Evolutionary conservation across 2,329 filamentous ascomycete species (phyloP), one percentile per base, ranked within the genome.

Genomic region (Aspergillus sp.): DNA sequence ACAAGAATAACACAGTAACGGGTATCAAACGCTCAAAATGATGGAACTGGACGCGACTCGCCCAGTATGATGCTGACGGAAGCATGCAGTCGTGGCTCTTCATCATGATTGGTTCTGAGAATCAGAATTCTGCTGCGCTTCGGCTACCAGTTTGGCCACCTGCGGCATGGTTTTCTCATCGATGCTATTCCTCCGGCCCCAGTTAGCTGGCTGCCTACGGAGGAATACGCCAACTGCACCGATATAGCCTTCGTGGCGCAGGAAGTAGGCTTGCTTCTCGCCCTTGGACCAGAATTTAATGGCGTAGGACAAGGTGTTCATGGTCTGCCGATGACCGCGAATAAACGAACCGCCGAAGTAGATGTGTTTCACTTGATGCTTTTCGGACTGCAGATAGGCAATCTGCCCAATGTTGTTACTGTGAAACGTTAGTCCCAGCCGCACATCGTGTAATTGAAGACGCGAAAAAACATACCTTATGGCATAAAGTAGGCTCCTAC

Each of bases 371-470:
- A 98, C 82, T 49, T 89, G 86, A 79, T 99, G 94, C 72, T 97
- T 95, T 75, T 97, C 93, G 5, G 92, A 95, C 74, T 98, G 95
- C n/a, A 99, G 83, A 76, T 95, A 97, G 47, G 95, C 92, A 69
- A 99, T 96, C 80, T 99, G 95, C 15, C 95, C 95, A 65, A 98
- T 97, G 78, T 98, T 98, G 81, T 98, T 98, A 75, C 90, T 94
- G 32, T 30, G 5, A 30, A 3, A 52, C 5, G 64, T 79, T 63
- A 77, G 74, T 49, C 30, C 54, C 3, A 32, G 13, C 13, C 17
- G 17, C 54, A 10, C 8, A 25, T 10, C 21, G 7, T 10, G n/a
- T 19, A 32, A 63, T 13, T 59, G 43, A 59, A 55, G 58, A 63
- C 17, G 32, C 32, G 32, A 32, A 12, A 32, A 25, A 39, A 64